A percentile compares a stretch with the other conserved stretches of the same genome.
phyloP scores from a whole-genome alignment of 306 rosid species.

The Prunus mume region DNA sequence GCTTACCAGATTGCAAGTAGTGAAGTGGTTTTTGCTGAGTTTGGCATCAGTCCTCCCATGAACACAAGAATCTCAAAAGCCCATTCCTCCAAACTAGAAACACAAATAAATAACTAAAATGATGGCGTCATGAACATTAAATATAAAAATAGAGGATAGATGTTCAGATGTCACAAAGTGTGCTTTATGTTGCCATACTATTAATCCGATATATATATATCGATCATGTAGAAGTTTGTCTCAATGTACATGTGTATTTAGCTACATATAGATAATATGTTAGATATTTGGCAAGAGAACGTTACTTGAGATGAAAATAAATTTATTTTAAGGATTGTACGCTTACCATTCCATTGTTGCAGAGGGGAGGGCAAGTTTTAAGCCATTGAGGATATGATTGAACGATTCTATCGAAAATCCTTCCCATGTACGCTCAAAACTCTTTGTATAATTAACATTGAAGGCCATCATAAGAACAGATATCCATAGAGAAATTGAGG shows the following conservation, averaged over 20 bases:
- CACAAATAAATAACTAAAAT: not conserved
- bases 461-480: slow-evolving; percentile 36
- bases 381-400: slow-evolving; percentile 29
- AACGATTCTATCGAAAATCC: slow-evolving; percentile 64
- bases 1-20: slow-evolving; percentile 79
- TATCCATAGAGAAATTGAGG: slow-evolving; percentile 63
- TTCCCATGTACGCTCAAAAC: slow-evolving; percentile 59
- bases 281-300: not conserved
- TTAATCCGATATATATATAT: too few species aligned
- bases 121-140: not conserved
- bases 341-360: slow-evolving; percentile 81
- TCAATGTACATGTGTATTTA: not conserved
- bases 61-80: slow-evolving; percentile 83
- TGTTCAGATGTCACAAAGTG: not conserved
- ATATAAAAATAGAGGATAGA: not conserved
- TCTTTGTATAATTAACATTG: slow-evolving; percentile 39
- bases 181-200: not conserved
- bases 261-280: too few species aligned
- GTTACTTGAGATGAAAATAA: not conserved
- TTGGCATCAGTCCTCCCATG: slow-evolving; percentile 72
- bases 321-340: not conserved
- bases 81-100: slow-evolving; percentile 85
- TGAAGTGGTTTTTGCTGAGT: slow-evolving; percentile 62
- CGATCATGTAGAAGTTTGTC: not conserved
- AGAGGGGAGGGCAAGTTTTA: slow-evolving; percentile 74